Percentiles rank a stretch among this genome's conserved stretches.
Conservation (phyloP, 192 early-diverging fungal species). For the Rhizophlyctis rosea region DNA sequence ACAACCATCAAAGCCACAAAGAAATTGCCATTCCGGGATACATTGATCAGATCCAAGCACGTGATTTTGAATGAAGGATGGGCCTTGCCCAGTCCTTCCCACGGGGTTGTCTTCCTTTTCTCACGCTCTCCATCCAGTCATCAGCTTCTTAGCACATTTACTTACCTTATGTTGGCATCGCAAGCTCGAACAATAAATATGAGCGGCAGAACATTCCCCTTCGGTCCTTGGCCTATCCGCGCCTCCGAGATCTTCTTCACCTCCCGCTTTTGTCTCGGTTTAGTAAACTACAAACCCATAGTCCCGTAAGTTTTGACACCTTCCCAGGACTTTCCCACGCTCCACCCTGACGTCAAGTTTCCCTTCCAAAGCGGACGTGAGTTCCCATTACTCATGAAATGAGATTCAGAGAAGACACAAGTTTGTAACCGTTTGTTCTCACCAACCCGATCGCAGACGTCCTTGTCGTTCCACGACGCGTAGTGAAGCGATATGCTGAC, state of each 20-base stretch:
- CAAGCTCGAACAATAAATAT: no score
- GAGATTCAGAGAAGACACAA: background rate
- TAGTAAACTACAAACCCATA: constrained; percentile 94
- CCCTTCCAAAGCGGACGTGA: background rate
- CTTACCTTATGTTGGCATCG: no score
- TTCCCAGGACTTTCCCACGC: background rate
- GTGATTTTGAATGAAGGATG: no score
- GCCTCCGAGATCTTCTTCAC: constrained; percentile 74
- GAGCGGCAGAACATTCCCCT: constrained; percentile 50
- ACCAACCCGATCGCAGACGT: constrained; percentile 60
- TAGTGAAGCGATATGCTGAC: constrained; percentile 70
- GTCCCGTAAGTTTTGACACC: constrained; percentile 55
- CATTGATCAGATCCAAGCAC: no score
- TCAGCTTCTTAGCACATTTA: no score
- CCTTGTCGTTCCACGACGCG: constrained; percentile 68
- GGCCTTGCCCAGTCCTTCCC: no score
- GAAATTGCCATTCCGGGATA: no score
- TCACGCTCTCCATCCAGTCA: no score
- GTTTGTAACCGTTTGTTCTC: constrained; percentile 4
- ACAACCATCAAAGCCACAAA: no score
- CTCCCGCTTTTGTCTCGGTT: constrained; percentile 65
- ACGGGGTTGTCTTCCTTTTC: no score
- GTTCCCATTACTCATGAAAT: constrained; percentile 1
- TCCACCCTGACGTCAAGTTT: background rate
- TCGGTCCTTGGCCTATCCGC: constrained; percentile 72